Percentiles rank a stretch among this genome's conserved stretches.
Conservation (phyloP, 2,329 filamentous ascomycete species). For the Aspergillus neotritici region DNA sequence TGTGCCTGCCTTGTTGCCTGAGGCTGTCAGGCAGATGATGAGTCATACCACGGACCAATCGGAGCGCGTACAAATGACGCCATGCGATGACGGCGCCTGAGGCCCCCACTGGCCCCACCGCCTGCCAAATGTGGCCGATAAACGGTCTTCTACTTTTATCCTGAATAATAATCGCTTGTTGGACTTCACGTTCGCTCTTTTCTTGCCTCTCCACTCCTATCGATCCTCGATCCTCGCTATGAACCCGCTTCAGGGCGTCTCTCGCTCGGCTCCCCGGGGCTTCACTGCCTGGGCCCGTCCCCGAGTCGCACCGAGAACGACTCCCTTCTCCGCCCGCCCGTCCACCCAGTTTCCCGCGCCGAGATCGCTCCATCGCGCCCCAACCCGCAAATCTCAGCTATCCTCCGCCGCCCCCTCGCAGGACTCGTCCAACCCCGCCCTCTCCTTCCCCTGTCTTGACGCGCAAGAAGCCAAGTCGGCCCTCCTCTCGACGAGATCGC, state of each 20-base stretch:
- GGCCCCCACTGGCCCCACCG: neutral
- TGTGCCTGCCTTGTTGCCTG: no score
- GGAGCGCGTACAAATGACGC: no score
- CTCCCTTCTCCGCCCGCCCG: neutral
- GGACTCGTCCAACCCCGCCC: conserved; percentile 67
- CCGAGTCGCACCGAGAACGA: conserved; percentile 12
- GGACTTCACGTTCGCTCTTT: neutral
- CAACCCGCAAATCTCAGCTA: conserved; percentile 15
- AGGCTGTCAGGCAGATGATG: no score
- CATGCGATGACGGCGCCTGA: no score
- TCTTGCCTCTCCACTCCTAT: no score
- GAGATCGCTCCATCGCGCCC: conserved; percentile 18
- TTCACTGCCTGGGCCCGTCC: conserved; percentile 8
- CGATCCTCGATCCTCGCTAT: conserved; percentile 7
- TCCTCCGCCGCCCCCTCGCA: conserved; percentile 15
- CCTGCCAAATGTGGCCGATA: neutral
- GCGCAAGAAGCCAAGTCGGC: conserved; percentile 73
- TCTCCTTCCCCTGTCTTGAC: conserved; percentile 86
- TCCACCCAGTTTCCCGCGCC: conserved; percentile 8
- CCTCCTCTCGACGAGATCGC: conserved; percentile 61
- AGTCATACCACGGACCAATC: no score
- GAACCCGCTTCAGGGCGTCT: conserved; percentile 16
- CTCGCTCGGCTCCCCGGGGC: conserved; percentile 16
- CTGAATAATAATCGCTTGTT: neutral
- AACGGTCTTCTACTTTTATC: neutral